Evolutionary conservation across 768 basidiomycete species (phyloP).

Genomic region (Rhodosporidiobolus sp.): DNA sequence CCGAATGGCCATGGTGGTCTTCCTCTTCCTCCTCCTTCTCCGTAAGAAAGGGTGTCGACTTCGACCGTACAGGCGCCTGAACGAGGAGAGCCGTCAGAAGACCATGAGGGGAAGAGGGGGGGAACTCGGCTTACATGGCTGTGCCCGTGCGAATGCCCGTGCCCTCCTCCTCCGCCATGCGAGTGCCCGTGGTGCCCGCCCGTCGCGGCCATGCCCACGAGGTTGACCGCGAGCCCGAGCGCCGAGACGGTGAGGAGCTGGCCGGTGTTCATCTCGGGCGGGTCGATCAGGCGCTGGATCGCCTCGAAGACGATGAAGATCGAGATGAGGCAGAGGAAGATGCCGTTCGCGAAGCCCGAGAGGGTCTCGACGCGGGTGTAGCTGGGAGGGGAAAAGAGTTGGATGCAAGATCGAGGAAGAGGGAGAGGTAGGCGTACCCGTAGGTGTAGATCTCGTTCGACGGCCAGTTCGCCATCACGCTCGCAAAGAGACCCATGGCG

Average conservation of each 20-base stretch:
- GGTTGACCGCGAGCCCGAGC: conserved; percentile 83
- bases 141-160: conserved; percentile 29
- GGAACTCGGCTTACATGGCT: not conserved
- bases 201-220: conserved; percentile 99
- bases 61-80: conserved; percentile 17
- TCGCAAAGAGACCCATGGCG: conserved; percentile 88
- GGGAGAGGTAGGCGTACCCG: conserved; percentile 60
- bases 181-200: conserved; percentile 54
- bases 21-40: conserved; percentile 18
- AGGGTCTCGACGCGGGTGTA: conserved; percentile 95
- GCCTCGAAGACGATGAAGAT: conserved; percentile 99
- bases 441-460: conserved; percentile 93
- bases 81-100: too few relatives aligned
- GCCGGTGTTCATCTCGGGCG: conserved; percentile 95
- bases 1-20: conserved; percentile 20
- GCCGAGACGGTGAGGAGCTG: conserved; percentile 86
- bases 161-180: conserved; percentile 44
- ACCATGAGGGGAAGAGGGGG: not conserved
- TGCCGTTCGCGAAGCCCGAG: conserved; percentile 96
- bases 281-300: conserved; percentile 71
- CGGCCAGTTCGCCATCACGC: conserved; percentile 97
- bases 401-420: conserved; percentile 12
- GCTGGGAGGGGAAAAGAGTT: conserved; percentile 50
- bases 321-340: conserved; percentile 87
- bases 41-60: conserved; percentile 30